phyloP scores from a whole-genome alignment of 2,329 filamentous ascomycete genomes.

The Colletotrichum eremochloae region DNA sequence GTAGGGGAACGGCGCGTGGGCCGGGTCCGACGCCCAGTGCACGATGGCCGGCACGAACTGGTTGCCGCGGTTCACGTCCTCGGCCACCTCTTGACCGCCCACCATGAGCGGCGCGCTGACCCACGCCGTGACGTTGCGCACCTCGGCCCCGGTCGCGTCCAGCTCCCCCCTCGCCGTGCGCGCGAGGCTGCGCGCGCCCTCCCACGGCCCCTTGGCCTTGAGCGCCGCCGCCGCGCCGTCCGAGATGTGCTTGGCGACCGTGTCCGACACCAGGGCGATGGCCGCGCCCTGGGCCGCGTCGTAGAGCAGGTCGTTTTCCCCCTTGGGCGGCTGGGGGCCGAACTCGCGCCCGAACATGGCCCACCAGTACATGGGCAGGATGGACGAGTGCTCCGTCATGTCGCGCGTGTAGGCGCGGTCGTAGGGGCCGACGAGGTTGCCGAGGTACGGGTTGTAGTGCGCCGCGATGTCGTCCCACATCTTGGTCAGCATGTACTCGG shows the following conservation, averaged over 20 bases:
- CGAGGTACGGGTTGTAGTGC: slow-evolving; percentile 54
- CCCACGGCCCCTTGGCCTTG: slow-evolving; percentile 50
- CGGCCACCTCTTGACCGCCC: slow-evolving; percentile 54
- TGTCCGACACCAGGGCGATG: slow-evolving; percentile 55
- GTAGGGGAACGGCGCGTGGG: slow-evolving; percentile 55
- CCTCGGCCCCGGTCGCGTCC: slow-evolving; percentile 43
- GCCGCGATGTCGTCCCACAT: slow-evolving; percentile 53
- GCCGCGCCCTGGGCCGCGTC: slow-evolving; percentile 57
- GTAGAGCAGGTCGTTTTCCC: slow-evolving; percentile 56
- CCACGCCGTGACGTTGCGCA: slow-evolving; percentile 56
- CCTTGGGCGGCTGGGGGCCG: slow-evolving; percentile 53
- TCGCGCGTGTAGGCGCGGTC: slow-evolving; percentile 56
- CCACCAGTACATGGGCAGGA: slow-evolving; percentile 59
- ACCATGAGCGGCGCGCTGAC: slow-evolving; percentile 58
- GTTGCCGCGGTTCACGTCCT: slow-evolving; percentile 53
- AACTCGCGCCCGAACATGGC: slow-evolving; percentile 56
- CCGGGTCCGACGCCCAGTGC: slow-evolving; percentile 59
- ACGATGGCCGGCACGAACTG: slow-evolving; percentile 61
- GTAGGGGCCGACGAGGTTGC: slow-evolving; percentile 53
- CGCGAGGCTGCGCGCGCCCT: slow-evolving; percentile 52
- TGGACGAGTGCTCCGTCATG: slow-evolving; percentile 55
- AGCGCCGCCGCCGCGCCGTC: slow-evolving; percentile 47
- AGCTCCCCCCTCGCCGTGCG: slow-evolving; percentile 54
- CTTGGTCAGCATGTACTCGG: slow-evolving; percentile 48
- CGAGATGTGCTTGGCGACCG: slow-evolving; percentile 48